phyloP scores from a whole-genome alignment of 345 rosid genomes.

The Durio zibethinus region DNA sequence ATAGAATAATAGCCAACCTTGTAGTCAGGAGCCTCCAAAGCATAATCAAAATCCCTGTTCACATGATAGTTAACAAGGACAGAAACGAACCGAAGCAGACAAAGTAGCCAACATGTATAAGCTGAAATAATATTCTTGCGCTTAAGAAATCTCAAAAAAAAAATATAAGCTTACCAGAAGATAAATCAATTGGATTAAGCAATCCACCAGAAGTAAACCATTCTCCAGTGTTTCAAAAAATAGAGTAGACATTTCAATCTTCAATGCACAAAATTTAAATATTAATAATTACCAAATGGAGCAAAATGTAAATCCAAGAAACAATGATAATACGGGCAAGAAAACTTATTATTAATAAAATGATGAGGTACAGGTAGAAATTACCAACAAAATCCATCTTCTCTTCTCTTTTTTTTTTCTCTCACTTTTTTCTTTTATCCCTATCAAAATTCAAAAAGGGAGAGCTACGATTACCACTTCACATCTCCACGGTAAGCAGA shows the following conservation, averaged over 20 bases:
- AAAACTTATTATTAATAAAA: background rate
- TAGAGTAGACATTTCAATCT: background rate
- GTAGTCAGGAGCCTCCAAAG: slow-evolving; percentile 52
- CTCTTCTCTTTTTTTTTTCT: background rate
- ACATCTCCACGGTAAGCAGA: slow-evolving; percentile 98
- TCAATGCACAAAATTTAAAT: background rate
- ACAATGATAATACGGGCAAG: background rate
- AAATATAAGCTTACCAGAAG: background rate
- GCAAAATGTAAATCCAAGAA: background rate
- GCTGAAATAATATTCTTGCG: slow-evolving; percentile 51
- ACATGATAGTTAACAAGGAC: slow-evolving; percentile 94
- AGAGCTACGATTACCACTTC: slow-evolving; percentile 64
- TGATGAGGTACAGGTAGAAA: background rate
- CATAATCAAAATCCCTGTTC: slow-evolving; percentile 63
- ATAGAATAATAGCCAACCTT: slow-evolving; percentile 47
- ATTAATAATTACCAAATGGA: background rate
- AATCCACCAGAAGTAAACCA: slow-evolving; percentile 1
- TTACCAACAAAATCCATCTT: background rate
- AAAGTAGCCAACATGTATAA: slow-evolving; percentile 92
- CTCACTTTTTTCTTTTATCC: background rate
- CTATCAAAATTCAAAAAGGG: background rate
- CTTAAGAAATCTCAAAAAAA: slow-evolving; percentile 18
- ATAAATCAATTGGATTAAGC: background rate
- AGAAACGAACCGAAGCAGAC: slow-evolving; percentile 95
- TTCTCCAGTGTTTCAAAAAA: background rate